Conservation (phyloP, 768 basidiomycete genomes). For the Auriscalpium vulgare region DNA sequence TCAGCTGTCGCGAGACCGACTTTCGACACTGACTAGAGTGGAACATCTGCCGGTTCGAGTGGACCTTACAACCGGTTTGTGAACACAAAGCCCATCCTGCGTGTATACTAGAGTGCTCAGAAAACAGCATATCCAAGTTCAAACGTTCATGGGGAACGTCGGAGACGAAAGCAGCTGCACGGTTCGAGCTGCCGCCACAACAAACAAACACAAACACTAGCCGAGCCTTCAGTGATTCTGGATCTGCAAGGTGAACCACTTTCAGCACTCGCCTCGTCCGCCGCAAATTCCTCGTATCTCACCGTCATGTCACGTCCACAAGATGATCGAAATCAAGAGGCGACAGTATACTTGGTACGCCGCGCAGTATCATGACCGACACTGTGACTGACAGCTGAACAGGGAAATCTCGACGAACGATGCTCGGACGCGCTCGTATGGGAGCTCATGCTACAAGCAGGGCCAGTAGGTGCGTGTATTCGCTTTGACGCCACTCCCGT, state of each 20-base stretch:
- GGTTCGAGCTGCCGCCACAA: background rate
- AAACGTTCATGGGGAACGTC: too few species aligned
- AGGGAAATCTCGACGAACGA: slow-evolving; percentile 97
- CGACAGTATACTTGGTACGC: slow-evolving; percentile 49
- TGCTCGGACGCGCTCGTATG: slow-evolving; percentile 91
- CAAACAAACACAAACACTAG: background rate
- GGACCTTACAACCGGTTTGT: too few species aligned
- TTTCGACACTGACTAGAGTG: too few species aligned
- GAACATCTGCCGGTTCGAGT: too few species aligned
- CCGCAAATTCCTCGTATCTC: background rate
- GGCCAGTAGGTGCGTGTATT: slow-evolving; percentile 78
- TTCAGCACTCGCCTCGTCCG: background rate
- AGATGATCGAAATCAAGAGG: slow-evolving; percentile 55
- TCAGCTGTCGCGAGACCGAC: too few species aligned
- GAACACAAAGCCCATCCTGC: too few species aligned
- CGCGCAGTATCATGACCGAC: too few species aligned
- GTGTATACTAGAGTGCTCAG: too few species aligned
- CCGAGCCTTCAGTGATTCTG: background rate
- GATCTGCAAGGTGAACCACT: background rate
- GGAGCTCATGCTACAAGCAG: slow-evolving; percentile 99
- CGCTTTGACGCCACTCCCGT: background rate
- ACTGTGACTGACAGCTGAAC: background rate
- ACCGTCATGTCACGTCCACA: slow-evolving; percentile 34
- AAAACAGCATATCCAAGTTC: too few species aligned
- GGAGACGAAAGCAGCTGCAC: too few species aligned